These are phyloP conservation scores for Suillus alpinus DNA, from an alignment of 768 basidiomycete species.

Conservation along the genomic window DNA sequence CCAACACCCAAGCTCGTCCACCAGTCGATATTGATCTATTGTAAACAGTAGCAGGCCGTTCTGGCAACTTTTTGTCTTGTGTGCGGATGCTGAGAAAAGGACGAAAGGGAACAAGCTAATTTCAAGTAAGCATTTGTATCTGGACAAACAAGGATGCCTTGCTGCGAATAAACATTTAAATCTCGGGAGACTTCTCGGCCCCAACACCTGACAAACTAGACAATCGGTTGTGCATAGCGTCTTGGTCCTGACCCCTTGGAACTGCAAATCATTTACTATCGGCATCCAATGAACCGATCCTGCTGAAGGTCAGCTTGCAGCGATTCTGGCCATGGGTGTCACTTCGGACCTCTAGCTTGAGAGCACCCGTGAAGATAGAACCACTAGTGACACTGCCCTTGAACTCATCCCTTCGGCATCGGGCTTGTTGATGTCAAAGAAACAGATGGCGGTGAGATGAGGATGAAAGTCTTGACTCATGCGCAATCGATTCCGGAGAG, in stretches of 20 bases:
- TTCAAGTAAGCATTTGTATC: not conserved
- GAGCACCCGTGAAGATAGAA: not conserved
- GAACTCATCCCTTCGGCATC: not conserved
- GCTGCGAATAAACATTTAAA: not conserved
- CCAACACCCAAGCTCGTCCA: not conserved
- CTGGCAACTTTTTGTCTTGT: not conserved
- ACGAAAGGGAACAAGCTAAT: not conserved
- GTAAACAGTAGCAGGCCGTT: not conserved
- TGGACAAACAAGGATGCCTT: not conserved
- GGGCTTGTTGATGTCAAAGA: not conserved
- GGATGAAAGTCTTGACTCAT: not conserved
- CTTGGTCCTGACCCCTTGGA: not conserved
- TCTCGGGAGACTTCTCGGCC: not conserved
- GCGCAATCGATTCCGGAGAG: not conserved
- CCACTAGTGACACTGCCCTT: not conserved
- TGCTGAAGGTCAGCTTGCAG: not conserved
- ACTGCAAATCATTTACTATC: not conserved
- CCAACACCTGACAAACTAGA: not conserved
- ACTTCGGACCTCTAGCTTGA: not conserved
- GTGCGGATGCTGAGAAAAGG: not conserved
- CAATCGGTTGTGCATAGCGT: not conserved
- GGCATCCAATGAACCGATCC: not conserved
- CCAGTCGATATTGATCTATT: not conserved
- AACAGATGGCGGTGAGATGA: not conserved
- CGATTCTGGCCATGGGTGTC: not conserved